Evolutionary conservation across 2,329 filamentous ascomycete species (phyloP), one percentile per base, ranked within the genome.

Genomic region (Xylariomycetidae sp.): DNA sequence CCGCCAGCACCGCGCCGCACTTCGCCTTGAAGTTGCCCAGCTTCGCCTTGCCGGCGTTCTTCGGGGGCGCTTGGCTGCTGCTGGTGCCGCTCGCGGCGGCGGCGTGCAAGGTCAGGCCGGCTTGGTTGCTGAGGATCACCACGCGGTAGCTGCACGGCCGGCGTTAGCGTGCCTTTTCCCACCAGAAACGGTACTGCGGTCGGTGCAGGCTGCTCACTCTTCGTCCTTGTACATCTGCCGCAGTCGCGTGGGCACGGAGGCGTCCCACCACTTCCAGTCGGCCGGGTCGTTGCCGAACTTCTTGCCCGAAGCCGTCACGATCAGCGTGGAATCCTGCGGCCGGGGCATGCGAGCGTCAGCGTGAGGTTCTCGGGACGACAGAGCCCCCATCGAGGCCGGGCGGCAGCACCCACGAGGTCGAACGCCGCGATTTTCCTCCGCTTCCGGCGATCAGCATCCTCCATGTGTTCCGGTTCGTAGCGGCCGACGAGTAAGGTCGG

Each of bases 181-280:
- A 19, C 10, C 10, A 10, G 10, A 15, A 19, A 17, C 9, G 16
- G 9, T 30, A 18, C 13, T 19, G 7, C 6, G 13, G 10, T 10
- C 12, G 28, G 17, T 9, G 10, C 17, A 17, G 30, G 34, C 14
- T 10, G 42, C 61, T 28, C 61, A 85, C 73, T 79, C 86, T 46
- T 92, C 74, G 9, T 76, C 65, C 6, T 61, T 43, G 50, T 86
- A 74, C 2, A 96, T 66, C 38, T 79, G 65, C 44, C 72, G 75
- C 13, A 98, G 58, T 32, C 65, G 75, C 0, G 58, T 60, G 1
- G 87, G 86, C 1, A 96, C 84, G 13, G 63, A 69, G 10, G 61
- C 48, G 56, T 93, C 67, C 87, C 88, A 96, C 92, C 92, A 98
- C 57, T 85, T 87, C 92, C 92, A 98, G 55, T 96, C 90, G 4